Conservation (phyloP, 2,329 filamentous ascomycete species). For the Nakataea oryzae region DNA sequence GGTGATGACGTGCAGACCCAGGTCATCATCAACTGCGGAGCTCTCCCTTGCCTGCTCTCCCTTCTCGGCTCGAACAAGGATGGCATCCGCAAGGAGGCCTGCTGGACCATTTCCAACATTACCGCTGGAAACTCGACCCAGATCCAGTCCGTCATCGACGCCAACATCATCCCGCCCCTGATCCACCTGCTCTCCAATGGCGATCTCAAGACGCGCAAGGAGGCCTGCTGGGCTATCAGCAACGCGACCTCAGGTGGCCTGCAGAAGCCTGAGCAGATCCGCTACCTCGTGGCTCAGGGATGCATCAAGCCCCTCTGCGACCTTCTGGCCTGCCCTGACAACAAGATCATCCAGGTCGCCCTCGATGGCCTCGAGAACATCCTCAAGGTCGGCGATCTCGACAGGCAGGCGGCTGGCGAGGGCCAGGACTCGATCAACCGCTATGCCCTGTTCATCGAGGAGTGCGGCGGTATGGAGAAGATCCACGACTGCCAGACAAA, state of each 20-base stretch:
- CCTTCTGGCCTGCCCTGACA: constrained; percentile 89
- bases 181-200: constrained; percentile 95
- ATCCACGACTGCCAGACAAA: constrained; percentile 99
- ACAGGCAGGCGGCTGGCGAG: constrained; percentile 79
- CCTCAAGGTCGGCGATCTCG: constrained; percentile 96
- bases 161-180: constrained; percentile 90
- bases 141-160: constrained; percentile 93
- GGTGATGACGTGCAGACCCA: constrained; percentile 98
- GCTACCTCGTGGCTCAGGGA: constrained; percentile 84
- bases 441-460: constrained; percentile 96
- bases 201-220: constrained; percentile 97
- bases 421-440: constrained; percentile 78
- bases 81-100: constrained; percentile 97
- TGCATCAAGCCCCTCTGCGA: constrained; percentile 98
- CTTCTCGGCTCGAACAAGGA: constrained; percentile 96
- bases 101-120: constrained; percentile 99
- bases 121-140: constrained; percentile 96
- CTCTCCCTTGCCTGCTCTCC: constrained; percentile 83
- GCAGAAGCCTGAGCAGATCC: constrained; percentile 97
- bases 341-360: constrained; percentile 99
- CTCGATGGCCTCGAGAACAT: constrained; percentile 98
- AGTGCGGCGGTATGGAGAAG: constrained; percentile 99
- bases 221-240: constrained; percentile 98
- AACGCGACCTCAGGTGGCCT: constrained; percentile 96
- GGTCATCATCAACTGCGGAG: constrained; percentile 97